These are phyloP conservation scores for Schwanniomyces etchellsii DNA, from an alignment of 1,139 yeast species.

Conservation along the genomic window DNA sequence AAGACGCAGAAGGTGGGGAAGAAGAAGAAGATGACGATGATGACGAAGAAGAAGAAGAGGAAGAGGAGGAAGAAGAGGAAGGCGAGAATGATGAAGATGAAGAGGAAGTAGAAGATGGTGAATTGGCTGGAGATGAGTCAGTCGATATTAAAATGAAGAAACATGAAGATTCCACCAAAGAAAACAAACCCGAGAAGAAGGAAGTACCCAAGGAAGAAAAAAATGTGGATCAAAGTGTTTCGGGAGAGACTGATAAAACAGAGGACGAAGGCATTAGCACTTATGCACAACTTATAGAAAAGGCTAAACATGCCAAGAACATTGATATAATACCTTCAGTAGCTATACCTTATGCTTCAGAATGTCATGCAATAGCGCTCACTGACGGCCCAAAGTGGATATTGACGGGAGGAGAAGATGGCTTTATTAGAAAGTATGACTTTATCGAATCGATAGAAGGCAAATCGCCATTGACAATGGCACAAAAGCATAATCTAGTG, in stretches of 20 bases:
- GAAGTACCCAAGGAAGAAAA: background rate
- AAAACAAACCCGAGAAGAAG: background rate
- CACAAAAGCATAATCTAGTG: conserved; percentile 83
- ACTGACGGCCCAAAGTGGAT: conserved; percentile 84
- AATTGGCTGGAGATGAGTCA: background rate
- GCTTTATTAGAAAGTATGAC: conserved; percentile 85
- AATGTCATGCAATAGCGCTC: conserved; percentile 72
- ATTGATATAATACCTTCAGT: conserved; percentile 64
- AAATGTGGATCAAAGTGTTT: conserved; percentile 7
- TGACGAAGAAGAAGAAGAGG: conserved; percentile 11
- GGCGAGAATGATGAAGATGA: conserved; percentile 8
- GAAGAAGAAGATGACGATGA: conserved; percentile 12
- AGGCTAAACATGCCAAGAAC: conserved; percentile 41
- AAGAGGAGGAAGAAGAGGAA: conserved; percentile 7
- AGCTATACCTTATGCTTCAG: conserved; percentile 66
- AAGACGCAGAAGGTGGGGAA: conserved; percentile 14
- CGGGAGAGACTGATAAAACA: conserved; percentile 10
- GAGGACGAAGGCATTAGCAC: conserved; percentile 5
- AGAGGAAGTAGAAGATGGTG: conserved; percentile 2
- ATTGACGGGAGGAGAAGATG: conserved; percentile 96
- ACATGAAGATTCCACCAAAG: background rate
- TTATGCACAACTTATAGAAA: conserved; percentile 30
- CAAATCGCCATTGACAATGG: conserved; percentile 82
- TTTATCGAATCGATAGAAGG: conserved; percentile 84
- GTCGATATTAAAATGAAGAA: background rate